Percentiles rank a stretch among this genome's conserved stretches.
phyloP scores from a whole-genome alignment of 2,329 filamentous ascomycete species.

The Paecilomyces sp. region DNA sequence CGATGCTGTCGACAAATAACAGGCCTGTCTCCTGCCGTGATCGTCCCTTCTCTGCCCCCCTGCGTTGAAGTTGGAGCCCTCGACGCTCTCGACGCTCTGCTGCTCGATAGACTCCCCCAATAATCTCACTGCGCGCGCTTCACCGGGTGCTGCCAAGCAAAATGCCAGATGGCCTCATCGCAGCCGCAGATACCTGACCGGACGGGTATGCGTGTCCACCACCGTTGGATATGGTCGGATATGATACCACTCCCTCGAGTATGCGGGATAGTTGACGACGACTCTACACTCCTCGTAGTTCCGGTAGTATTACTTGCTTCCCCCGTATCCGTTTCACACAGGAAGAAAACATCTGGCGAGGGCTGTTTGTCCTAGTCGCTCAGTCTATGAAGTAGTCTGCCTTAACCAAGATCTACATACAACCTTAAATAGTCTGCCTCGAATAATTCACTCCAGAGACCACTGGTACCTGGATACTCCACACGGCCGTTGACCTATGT shows the following conservation, averaged over 20 bases:
- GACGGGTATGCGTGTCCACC: not conserved
- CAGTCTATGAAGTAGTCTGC: too few relatives aligned
- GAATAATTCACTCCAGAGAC: too few relatives aligned
- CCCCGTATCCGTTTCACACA: too few relatives aligned
- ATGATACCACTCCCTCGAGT: not conserved
- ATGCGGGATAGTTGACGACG: not conserved
- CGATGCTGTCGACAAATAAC: not conserved
- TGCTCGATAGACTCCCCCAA: not conserved
- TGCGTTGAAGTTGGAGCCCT: not conserved
- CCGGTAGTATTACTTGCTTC: too few relatives aligned
- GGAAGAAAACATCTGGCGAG: too few relatives aligned
- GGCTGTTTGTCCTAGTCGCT: too few relatives aligned
- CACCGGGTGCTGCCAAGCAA: conserved; percentile 18
- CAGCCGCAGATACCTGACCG: not conserved
- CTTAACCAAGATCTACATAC: too few relatives aligned
- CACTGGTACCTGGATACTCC: not conserved
- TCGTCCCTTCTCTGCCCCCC: not conserved
- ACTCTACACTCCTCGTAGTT: too few relatives aligned
- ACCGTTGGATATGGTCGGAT: not conserved
- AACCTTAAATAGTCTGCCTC: too few relatives aligned
- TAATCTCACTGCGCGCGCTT: not conserved
- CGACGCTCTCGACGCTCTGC: not conserved
- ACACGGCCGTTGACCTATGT: not conserved
- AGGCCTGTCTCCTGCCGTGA: not conserved
- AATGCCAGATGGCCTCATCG: conserved; percentile 27